Evolutionary conservation across 208 protist species (phyloP).

Genomic region (Trypanosoma melophagium): DNA sequence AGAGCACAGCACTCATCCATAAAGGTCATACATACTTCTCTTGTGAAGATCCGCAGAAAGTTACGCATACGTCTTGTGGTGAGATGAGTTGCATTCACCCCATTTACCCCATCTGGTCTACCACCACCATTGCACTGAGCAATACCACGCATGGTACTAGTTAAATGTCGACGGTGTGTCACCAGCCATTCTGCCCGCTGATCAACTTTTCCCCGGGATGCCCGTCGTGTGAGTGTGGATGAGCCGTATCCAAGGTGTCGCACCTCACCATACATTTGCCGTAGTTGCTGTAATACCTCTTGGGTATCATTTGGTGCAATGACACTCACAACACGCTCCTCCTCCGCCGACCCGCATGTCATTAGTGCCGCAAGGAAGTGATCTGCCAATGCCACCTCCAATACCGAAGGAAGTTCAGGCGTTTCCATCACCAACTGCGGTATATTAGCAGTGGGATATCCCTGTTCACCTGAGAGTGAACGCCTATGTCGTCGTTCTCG

Average conservation of each 20-base stretch:
- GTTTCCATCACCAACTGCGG: slow-evolving; percentile 29
- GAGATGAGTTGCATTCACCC: neutral
- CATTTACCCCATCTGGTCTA: neutral
- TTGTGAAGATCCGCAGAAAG: slow-evolving; percentile 38
- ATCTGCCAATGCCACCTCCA: slow-evolving; percentile 38
- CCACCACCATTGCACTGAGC: slow-evolving; percentile 1
- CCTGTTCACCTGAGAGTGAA: neutral
- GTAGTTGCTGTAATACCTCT: slow-evolving; percentile 45
- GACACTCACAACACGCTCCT: slow-evolving; percentile 44
- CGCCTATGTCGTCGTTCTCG: slow-evolving; percentile 12
- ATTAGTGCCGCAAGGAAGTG: slow-evolving; percentile 47
- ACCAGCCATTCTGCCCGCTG: neutral
- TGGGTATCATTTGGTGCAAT: slow-evolving; percentile 32
- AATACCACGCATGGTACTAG: slow-evolving; percentile 9
- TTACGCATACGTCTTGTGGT: slow-evolving; percentile 10
- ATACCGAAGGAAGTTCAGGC: slow-evolving; percentile 36
- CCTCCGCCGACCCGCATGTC: slow-evolving; percentile 34
- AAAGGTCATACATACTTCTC: slow-evolving; percentile 52
- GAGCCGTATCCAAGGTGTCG: too few species aligned
- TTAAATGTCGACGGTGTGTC: slow-evolving; percentile 6
- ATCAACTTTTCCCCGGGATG: neutral
- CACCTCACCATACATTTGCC: slow-evolving; percentile 7
- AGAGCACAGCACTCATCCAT: slow-evolving; percentile 41
- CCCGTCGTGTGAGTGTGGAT: too few species aligned
- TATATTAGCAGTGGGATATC: neutral